Evolutionary conservation across 108 stramenopile species (phyloP).

Genomic region (Chaetoceros muelleri): DNA sequence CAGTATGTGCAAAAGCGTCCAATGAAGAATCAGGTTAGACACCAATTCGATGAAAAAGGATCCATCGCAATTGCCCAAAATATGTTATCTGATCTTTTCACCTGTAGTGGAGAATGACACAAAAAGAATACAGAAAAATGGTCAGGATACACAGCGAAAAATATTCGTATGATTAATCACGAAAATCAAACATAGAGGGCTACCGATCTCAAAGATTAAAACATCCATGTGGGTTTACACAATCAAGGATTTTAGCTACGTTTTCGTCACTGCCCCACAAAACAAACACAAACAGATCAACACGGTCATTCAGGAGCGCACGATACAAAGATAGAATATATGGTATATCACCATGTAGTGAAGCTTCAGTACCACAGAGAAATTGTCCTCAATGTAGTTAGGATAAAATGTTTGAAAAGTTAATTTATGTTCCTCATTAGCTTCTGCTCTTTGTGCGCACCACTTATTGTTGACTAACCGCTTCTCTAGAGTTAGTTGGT

Average conservation of each 20-base stretch:
- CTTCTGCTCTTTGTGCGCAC: no score
- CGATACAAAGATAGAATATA: neutral
- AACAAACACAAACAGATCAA: neutral
- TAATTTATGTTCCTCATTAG: slow-evolving; percentile 8
- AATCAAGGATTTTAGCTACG: slow-evolving; percentile 27
- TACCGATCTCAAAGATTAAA: slow-evolving; percentile 74
- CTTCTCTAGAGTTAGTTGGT: slow-evolving; percentile 11
- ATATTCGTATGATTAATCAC: no score
- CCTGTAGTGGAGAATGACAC: no score
- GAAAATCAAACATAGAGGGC: slow-evolving; percentile 25
- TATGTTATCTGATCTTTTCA: no score
- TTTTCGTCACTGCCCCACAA: slow-evolving; percentile 46
- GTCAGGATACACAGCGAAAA: no score
- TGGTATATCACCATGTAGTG: neutral
- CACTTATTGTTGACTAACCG: slow-evolving; percentile 55
- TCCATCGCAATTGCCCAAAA: no score
- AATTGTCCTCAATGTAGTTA: slow-evolving; percentile 31
- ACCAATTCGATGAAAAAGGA: no score
- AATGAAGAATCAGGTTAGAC: no score
- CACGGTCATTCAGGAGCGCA: neutral
- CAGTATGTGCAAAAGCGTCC: no score
- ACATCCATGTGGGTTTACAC: slow-evolving; percentile 19
- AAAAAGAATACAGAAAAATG: no score
- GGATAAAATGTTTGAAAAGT: slow-evolving; percentile 40
- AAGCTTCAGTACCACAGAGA: slow-evolving; percentile 74